Evolutionary conservation across 2,329 filamentous ascomycete genomes (phyloP).

Genomic region (Nigrospora osmanthi): DNA sequence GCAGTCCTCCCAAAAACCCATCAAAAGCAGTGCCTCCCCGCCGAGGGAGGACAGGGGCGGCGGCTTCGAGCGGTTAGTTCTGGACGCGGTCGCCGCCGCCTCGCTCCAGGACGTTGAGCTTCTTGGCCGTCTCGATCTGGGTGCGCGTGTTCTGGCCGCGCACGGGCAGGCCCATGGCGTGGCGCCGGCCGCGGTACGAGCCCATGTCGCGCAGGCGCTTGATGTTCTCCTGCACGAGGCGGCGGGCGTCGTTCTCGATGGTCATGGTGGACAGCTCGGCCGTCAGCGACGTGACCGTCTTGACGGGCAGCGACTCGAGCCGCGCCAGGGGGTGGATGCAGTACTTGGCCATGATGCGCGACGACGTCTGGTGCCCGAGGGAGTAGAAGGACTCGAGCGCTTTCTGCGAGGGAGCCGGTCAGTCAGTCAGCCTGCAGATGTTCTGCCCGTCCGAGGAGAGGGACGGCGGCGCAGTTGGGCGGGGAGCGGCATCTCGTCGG

Average conservation of each 20-base stretch:
- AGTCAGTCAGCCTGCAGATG: neutral
- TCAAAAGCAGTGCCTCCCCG: too few relatives aligned
- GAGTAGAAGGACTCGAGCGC: conserved; percentile 81
- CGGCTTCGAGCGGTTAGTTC: too few relatives aligned
- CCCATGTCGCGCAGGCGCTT: conserved; percentile 82
- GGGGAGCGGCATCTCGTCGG: neutral
- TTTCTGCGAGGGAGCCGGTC: conserved; percentile 38
- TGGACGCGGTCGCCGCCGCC: conserved; percentile 20
- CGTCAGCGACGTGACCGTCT: conserved; percentile 74
- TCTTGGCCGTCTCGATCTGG: conserved; percentile 56
- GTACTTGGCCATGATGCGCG: conserved; percentile 78
- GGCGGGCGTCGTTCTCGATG: conserved; percentile 80
- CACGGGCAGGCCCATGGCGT: conserved; percentile 88
- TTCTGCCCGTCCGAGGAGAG: too few relatives aligned
- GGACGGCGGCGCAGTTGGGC: neutral
- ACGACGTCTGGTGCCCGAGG: conserved; percentile 62
- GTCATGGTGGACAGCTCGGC: conserved; percentile 86
- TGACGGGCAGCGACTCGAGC: conserved; percentile 65
- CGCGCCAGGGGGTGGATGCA: conserved; percentile 79
- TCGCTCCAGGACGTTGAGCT: conserved; percentile 52
- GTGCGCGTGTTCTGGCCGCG: conserved; percentile 82
- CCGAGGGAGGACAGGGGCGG: too few relatives aligned
- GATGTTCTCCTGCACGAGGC: conserved; percentile 78
- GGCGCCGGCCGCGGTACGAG: conserved; percentile 77
- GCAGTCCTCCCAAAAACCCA: too few relatives aligned